Base-by-base conservation (phyloP, 495 filamentous ascomycete genomes). In the Penicillium antarcticum region DNA sequence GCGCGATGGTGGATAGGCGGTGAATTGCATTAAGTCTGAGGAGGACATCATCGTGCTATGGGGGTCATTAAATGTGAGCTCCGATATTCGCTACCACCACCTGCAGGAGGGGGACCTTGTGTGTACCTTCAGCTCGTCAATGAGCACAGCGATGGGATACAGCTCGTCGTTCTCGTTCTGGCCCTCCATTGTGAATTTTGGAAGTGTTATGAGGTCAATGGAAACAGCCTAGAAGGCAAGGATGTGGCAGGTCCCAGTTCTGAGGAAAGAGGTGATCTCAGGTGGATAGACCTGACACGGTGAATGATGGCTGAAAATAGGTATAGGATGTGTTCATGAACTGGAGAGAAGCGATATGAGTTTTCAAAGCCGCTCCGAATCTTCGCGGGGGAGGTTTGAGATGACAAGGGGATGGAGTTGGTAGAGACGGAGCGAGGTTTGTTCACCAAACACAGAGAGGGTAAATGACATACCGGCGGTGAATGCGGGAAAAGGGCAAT, bases 21-120 rank as follows among this genome's bases (percentile, higher is more conserved):
- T 95, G 92, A 67, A 98, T 98, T 65, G 94, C 94, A 77, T 98
- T 97, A 63, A 98, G 81, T 66, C 94, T 89, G 69, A 98, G 84
- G 21, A 97, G 83, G 39, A 98, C 95, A 79, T 98, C 94, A 67
- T 98, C 94, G 70, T 98, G 94, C 92, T 97, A 63, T 45, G 52
- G 51, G 37, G 33, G 21, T 23, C 44, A 23, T 53, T 31, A 37
- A 24, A 37, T 45, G 58, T 70, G 55, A 71, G 64, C 52, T 61
- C 58, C 42, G 44, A 33, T 26, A 49, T 34, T 19, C 39, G 31
- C 52, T 48, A 29, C 47, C 48, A 34, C 43, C 45, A 46, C 13
- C 8, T 14, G 29, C 23, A 37, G 42, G 56, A 53, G 47, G 42
- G 45, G 52, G 44, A 42, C 16, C 38, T 44, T 57, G 41, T 48